These are phyloP conservation scores for Pestalotiopsis sp. DNA, from an alignment of 2,329 filamentous ascomycete species.

Conservation along the genomic window DNA sequence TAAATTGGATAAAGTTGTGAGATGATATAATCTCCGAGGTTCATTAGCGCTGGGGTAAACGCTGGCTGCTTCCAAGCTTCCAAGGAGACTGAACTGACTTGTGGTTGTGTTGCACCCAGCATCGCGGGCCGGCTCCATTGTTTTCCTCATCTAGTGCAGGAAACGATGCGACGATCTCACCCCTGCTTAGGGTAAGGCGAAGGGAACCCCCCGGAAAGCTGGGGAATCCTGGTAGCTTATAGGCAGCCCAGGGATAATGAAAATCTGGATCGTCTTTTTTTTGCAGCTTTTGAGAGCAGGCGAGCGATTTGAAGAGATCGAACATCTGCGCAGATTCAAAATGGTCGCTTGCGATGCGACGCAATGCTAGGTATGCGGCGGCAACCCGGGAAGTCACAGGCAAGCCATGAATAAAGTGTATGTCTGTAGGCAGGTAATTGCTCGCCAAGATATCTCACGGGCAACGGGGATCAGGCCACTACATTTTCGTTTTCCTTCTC, in stretches of 20 bases:
- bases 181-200: neutral
- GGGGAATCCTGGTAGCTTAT: neutral
- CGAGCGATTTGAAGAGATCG: too few species aligned
- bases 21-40: conserved; percentile 5
- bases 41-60: neutral
- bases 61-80: neutral
- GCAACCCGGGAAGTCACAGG: neutral
- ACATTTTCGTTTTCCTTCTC: neutral
- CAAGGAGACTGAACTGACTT: too few species aligned
- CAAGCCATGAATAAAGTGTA: neutral
- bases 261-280: neutral
- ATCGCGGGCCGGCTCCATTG: neutral
- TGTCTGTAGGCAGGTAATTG: too few species aligned
- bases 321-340: neutral
- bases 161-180: neutral
- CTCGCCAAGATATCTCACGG: neutral
- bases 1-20: conserved; percentile 6
- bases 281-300: neutral
- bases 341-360: neutral
- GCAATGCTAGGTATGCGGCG: neutral
- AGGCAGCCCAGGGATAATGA: neutral
- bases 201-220: neutral
- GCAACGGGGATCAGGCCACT: neutral
- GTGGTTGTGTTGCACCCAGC: neutral
- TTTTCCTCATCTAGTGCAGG: neutral